A percentile compares a stretch with the other conserved stretches of the same genome.
These are phyloP conservation scores for Quercus parvula DNA, from an alignment of 306 rosid genomes.

Conservation along the genomic window DNA sequence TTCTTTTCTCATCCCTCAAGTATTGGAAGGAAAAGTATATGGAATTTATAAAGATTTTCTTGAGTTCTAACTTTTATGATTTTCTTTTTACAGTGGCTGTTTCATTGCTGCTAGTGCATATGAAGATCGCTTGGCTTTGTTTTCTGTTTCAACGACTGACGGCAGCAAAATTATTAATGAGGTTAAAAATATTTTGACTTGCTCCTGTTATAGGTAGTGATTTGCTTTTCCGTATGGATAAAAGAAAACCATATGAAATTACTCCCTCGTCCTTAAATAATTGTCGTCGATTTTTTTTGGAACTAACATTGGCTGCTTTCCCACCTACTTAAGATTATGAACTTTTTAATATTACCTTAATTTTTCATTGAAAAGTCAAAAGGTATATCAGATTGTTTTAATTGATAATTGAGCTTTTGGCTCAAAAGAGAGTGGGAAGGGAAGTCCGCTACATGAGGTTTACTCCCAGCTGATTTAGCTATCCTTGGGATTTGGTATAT, in stretches of 20 bases:
- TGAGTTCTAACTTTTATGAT: slow-evolving; percentile 11
- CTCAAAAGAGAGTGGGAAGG: too few relatives aligned
- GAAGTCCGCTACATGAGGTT: too few relatives aligned
- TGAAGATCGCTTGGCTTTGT: slow-evolving; percentile 71
- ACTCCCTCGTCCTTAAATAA: background rate
- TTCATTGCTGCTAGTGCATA: slow-evolving; percentile 89
- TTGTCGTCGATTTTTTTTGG: background rate
- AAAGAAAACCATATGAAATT: slow-evolving; percentile 1
- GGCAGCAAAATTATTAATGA: slow-evolving; percentile 70
- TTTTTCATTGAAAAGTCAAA: background rate
- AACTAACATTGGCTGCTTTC: background rate
- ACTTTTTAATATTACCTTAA: background rate
- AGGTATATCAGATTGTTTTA: too few relatives aligned
- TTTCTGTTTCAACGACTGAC: slow-evolving; percentile 66
- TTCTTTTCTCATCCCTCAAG: background rate
- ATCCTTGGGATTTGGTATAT: too few relatives aligned
- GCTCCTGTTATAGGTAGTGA: slow-evolving; percentile 19
- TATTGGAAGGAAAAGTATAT: slow-evolving; percentile 7
- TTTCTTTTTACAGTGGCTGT: slow-evolving; percentile 79
- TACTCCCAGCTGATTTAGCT: too few relatives aligned
- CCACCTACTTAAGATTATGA: background rate
- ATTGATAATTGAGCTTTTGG: too few relatives aligned
- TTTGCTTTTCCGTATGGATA: slow-evolving; percentile 7
- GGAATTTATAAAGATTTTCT: slow-evolving; percentile 15
- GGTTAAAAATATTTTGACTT: slow-evolving; percentile 40